Evolutionary conservation across 257 asterid genomes (phyloP), one percentile per base, ranked within the genome.

Genomic region (Solanum piurae): DNA sequence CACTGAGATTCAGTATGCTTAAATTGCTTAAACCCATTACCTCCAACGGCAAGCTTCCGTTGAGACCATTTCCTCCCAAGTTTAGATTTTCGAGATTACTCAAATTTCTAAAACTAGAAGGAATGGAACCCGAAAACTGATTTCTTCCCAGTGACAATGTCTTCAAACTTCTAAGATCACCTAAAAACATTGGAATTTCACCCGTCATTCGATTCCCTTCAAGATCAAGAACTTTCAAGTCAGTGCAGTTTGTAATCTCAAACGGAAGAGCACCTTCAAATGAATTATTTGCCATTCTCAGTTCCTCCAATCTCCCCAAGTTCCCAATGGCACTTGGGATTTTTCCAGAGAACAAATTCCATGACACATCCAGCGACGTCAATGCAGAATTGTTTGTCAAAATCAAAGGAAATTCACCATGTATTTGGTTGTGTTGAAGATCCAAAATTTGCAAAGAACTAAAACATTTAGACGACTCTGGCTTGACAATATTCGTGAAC

Each of bases 151-250:
- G 90, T 27, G 90, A 88, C 55, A 94, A 85, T n/a, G 87, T 80
- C 86, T 80, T 90, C 86, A 94, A 89, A 66, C 83, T 89, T 82
- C 74, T 91, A 36, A 94, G 44, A 40, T 90, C 91, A 9, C 84
- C 86, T 20, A 93, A 83, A 83, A 91, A 90, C 23, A 64, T 80
- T 44, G 98, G 95, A 89, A 94, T 31, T 9, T 88, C 89, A 9
- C 98, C 95, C 3, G 84, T 80, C 58, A 94, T 88, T 18, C 20
- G 88, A 88, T 94, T 94, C 31, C 94, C 96, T 36, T 91, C 96
- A 37, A 94, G 93, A 93, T 94, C 94, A 88, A 94, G 91, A 83
- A 90, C 88, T 87, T 89, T 90, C 83, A 94, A 87, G 77, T 84
- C 88, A 86, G 88, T 88, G 86, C 95, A 93, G 72, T 91, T 93